These are phyloP conservation scores for Monosporascus sp. DNA, from an alignment of 2,329 filamentous ascomycete species.

Conservation along the genomic window DNA sequence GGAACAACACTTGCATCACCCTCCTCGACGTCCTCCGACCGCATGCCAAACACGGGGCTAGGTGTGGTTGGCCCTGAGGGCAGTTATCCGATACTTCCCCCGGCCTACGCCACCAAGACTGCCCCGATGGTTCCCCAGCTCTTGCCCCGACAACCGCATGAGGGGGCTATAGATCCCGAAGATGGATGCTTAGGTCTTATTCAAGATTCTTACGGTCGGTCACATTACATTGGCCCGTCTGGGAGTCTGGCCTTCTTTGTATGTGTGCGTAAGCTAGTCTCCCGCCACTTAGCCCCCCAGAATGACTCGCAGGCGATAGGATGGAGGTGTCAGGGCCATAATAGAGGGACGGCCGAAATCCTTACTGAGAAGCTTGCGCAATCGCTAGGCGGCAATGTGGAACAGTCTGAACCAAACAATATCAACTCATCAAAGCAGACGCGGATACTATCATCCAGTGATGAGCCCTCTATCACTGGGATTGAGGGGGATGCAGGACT, in stretches of 20 bases:
- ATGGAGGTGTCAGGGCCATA: neutral
- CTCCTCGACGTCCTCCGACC: neutral
- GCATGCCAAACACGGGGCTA: constrained; percentile 1
- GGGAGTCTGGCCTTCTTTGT: constrained; percentile 17
- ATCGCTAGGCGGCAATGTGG: constrained; percentile 10
- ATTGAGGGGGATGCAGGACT: neutral
- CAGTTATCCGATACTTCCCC: constrained; percentile 10
- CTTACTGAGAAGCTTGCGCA: constrained; percentile 8
- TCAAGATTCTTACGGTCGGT: constrained; percentile 14
- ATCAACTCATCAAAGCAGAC: neutral
- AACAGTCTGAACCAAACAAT: constrained; percentile 3
- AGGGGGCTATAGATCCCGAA: neutral
- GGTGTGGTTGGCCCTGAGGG: constrained; percentile 4
- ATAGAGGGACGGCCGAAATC: neutral
- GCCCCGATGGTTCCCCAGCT: neutral
- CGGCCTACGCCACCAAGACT: constrained; percentile 8
- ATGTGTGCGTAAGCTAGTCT: constrained; percentile 15
- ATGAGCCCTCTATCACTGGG: neutral
- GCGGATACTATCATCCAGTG: neutral
- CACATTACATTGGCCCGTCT: constrained; percentile 20
- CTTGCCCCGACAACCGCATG: constrained; percentile 1
- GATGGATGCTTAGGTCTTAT: constrained; percentile 11
- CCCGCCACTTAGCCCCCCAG: constrained; percentile 1
- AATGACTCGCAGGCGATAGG: neutral
- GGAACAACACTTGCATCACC: neutral